Evolutionary conservation across 495 filamentous ascomycete genomes (phyloP).

Genomic region (Neurospora tetrasperma): DNA sequence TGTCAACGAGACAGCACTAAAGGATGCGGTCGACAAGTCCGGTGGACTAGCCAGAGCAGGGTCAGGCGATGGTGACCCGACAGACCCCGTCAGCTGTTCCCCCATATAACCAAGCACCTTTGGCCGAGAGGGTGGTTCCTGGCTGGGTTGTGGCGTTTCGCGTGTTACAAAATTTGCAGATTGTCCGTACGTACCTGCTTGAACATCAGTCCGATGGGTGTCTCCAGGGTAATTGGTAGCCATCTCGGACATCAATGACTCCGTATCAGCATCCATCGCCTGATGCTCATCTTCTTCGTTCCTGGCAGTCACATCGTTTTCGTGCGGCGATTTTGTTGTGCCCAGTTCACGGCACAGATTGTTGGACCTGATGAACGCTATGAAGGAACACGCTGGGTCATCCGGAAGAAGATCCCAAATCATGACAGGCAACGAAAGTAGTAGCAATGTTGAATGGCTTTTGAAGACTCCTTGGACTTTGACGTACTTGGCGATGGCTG

Average conservation of each 20-base stretch:
- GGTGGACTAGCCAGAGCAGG: not conserved
- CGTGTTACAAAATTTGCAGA: not conserved
- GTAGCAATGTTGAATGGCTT: constrained; percentile 40
- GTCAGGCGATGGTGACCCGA: not conserved
- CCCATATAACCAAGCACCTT: not conserved
- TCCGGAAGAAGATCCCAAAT: constrained; percentile 44
- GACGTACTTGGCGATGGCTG: constrained; percentile 39
- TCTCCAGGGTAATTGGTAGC: not conserved
- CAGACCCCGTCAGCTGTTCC: not conserved
- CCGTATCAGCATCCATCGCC: constrained; percentile 12
- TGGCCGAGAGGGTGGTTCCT: not conserved
- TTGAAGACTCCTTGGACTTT: constrained; percentile 44
- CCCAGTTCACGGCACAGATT: constrained; percentile 20
- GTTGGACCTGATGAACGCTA: constrained; percentile 42
- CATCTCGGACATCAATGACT: constrained; percentile 20
- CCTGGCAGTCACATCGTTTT: not conserved
- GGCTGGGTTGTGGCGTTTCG: not conserved
- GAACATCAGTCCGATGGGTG: not conserved
- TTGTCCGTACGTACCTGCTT: not conserved
- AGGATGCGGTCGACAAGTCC: not conserved
- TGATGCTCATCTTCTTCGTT: not conserved
- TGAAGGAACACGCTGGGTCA: constrained; percentile 39
- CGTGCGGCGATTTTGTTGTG: not conserved
- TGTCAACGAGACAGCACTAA: not conserved
- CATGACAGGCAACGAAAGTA: constrained; percentile 40